Percentiles rank a stretch among this genome's conserved stretches.
Conservation (phyloP, 2,329 filamentous ascomycete genomes). For the Periconia sp. region DNA sequence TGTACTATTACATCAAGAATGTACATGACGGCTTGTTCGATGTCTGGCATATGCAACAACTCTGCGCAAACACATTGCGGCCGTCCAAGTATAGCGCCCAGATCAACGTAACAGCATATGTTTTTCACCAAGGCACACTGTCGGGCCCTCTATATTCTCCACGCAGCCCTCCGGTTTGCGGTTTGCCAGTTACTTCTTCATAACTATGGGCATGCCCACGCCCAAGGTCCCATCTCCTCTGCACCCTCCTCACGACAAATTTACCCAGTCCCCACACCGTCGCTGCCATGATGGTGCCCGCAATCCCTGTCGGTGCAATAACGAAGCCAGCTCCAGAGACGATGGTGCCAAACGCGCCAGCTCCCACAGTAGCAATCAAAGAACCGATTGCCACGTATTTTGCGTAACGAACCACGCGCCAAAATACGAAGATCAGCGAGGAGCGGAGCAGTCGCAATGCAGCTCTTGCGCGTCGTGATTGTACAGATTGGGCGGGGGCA, state of each 20-base stretch:
- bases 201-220: constrained; percentile 14
- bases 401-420: constrained; percentile 46
- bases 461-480: constrained; percentile 37
- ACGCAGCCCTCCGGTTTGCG: constrained; percentile 13
- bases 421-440: constrained; percentile 45
- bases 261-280: constrained; percentile 44
- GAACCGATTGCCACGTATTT: constrained; percentile 48
- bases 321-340: constrained; percentile 45
- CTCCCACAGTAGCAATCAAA: constrained; percentile 42
- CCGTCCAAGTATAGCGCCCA: too few relatives aligned
- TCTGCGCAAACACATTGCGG: background rate
- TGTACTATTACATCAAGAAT: too few relatives aligned
- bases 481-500: constrained; percentile 30
- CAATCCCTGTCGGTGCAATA: constrained; percentile 46
- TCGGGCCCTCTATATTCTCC: constrained; percentile 18
- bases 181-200: constrained; percentile 23
- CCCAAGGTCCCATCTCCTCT: constrained; percentile 25
- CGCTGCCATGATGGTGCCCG: constrained; percentile 40
- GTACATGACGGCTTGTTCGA: too few relatives aligned
- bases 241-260: constrained; percentile 39
- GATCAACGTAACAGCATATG: background rate
- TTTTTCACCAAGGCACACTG: constrained; percentile 24
- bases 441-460: constrained; percentile 44
- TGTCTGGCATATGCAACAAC: background rate
- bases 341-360: constrained; percentile 39